A percentile compares a stretch with the other conserved stretches of the same genome.
These are phyloP conservation scores for Aspergillus thermomutatus DNA, from an alignment of 2,329 filamentous ascomycete genomes.

Conservation along the genomic window DNA sequence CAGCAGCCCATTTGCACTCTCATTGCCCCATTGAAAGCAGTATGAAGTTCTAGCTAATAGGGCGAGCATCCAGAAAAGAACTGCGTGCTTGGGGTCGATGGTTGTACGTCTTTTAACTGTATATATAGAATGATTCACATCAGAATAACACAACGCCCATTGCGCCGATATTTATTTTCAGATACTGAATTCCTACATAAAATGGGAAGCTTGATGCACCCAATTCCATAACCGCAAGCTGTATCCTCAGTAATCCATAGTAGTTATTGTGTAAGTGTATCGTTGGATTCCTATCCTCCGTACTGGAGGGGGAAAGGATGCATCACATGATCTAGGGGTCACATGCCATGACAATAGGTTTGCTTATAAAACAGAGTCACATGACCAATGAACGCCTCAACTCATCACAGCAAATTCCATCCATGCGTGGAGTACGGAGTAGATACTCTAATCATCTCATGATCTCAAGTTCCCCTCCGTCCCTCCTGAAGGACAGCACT, in stretches of 20 bases:
- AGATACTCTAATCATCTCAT: background rate
- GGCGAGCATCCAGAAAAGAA: background rate
- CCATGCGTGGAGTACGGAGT: no score
- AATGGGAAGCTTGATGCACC: background rate
- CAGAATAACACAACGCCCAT: background rate
- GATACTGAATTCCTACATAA: background rate
- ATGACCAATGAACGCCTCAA: background rate
- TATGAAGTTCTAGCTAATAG: background rate
- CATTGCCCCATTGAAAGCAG: background rate
- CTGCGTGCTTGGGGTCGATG: background rate
- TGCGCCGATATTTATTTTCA: background rate
- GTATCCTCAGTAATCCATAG: no score
- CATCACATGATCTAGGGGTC: no score
- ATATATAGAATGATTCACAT: background rate
- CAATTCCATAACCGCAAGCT: no score
- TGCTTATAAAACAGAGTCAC: background rate
- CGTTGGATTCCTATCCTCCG: background rate
- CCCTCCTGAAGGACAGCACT: background rate
- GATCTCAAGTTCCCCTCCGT: background rate
- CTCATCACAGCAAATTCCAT: background rate
- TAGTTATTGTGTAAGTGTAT: no score
- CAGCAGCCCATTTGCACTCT: background rate
- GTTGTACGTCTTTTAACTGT: background rate
- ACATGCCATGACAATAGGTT: background rate
- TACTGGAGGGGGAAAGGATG: no score